Evolutionary conservation across 305 asterid genomes (phyloP).

Genomic region (Fraxinus nigra): DNA sequence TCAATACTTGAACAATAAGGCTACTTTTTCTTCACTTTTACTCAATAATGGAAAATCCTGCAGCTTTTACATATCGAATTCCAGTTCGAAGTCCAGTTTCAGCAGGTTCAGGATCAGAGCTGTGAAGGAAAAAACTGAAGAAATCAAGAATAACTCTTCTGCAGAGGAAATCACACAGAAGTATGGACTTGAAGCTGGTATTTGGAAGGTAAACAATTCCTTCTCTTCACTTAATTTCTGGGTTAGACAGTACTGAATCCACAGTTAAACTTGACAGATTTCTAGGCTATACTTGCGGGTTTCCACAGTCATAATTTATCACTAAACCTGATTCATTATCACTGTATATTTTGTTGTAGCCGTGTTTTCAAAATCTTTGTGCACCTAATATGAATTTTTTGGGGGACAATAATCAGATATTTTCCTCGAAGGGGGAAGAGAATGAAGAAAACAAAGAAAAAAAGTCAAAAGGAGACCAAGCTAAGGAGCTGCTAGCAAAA

Average conservation of each 20-base stretch:
- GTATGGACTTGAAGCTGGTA: conserved; percentile 91
- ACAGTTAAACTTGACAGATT: not conserved
- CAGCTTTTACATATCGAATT: conserved; percentile 19
- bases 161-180: conserved; percentile 76
- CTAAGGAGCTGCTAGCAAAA: conserved; percentile 82
- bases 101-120: conserved; percentile 60
- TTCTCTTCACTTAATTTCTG: not conserved
- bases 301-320: not conserved
- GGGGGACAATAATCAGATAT: conserved; percentile 32
- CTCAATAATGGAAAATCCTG: conserved; percentile 27
- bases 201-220: conserved; percentile 73
- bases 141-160: conserved; percentile 49
- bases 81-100: conserved; percentile 27
- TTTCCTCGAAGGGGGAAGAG: conserved; percentile 57
- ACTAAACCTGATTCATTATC: not conserved
- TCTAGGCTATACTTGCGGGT: not conserved
- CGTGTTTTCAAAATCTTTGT: not conserved
- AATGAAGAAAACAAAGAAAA: conserved; percentile 39
- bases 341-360: not conserved
- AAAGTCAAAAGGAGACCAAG: conserved; percentile 81
- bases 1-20: conserved; percentile 25
- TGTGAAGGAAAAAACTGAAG: conserved; percentile 74
- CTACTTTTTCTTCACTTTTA: conserved; percentile 20
- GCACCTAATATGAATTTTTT: not conserved
- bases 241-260: not conserved